Conservation (phyloP, 257 asterid genomes). For the Solanum appendiculatum region DNA sequence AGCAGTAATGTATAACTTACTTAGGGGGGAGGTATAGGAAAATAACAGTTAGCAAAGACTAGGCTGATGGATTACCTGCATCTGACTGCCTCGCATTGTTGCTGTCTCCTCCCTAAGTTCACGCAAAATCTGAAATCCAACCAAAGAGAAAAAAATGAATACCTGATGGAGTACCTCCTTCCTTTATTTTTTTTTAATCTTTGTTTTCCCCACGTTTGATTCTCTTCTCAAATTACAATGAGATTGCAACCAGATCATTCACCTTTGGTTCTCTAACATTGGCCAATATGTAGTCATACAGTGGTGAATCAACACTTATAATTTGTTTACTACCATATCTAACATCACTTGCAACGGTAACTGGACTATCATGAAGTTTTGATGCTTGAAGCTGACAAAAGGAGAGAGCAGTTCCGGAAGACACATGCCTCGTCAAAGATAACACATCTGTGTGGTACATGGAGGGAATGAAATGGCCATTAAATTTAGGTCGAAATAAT, state of each 20-base stretch:
- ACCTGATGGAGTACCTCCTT: not conserved
- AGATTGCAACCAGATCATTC: not conserved
- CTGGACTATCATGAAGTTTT: constrained; percentile 33
- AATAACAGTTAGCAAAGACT: not conserved
- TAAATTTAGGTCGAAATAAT: not conserved
- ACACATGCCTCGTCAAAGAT: not conserved
- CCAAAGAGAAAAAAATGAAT: not conserved
- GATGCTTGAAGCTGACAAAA: constrained; percentile 7
- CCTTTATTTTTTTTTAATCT: not conserved
- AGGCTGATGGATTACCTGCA: constrained; percentile 49
- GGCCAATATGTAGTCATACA: constrained; percentile 63
- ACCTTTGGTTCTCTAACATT: constrained; percentile 91
- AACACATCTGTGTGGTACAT: not conserved
- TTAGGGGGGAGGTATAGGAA: not conserved
- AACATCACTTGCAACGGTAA: constrained; percentile 31
- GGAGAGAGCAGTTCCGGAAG: constrained; percentile 2
- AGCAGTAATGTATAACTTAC: not conserved
- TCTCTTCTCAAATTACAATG: not conserved
- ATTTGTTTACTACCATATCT: constrained; percentile 69
- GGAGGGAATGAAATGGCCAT: not conserved
- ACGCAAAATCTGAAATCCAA: constrained; percentile 47
- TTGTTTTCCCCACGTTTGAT: not conserved
- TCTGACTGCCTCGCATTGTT: constrained; percentile 72
- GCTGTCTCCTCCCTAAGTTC: constrained; percentile 96
- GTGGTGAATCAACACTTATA: constrained; percentile 57